Evolutionary conservation across 2,329 filamentous ascomycete genomes (phyloP).

Genomic region (Cephalotrichum gorgonifer): DNA sequence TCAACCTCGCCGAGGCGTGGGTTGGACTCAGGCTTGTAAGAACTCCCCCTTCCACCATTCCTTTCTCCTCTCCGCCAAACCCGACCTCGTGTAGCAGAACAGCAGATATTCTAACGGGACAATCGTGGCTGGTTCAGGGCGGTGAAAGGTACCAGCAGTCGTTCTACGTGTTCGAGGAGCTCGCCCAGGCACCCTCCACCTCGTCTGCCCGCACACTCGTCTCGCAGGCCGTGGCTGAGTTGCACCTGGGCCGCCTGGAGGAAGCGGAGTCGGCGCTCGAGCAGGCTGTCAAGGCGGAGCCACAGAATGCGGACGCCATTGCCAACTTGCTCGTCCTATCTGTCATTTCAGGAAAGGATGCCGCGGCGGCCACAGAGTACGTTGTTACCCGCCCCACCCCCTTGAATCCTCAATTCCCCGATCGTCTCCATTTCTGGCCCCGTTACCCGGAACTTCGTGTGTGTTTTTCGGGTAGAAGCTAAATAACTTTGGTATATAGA

Average conservation of each 20-base stretch:
- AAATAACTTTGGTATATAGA: constrained; percentile 23
- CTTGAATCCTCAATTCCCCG: neutral
- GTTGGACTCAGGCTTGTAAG: constrained; percentile 76
- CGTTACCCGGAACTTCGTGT: too few relatives aligned
- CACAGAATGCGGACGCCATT: constrained; percentile 61
- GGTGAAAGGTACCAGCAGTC: constrained; percentile 93
- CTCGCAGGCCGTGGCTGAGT: constrained; percentile 80
- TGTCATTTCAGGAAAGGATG: constrained; percentile 64
- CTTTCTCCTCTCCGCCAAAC: constrained; percentile 8
- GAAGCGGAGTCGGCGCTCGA: constrained; percentile 83
- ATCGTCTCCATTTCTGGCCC: too few relatives aligned
- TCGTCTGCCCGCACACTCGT: constrained; percentile 68
- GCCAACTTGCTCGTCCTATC: constrained; percentile 77
- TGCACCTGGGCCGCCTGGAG: constrained; percentile 79
- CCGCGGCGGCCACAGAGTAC: constrained; percentile 51
- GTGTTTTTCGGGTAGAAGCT: constrained; percentile 9
- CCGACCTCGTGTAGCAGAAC: neutral
- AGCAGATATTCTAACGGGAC: constrained; percentile 15
- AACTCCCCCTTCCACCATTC: neutral
- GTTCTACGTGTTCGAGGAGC: constrained; percentile 96
- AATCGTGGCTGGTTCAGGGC: too few relatives aligned
- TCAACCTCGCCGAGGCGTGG: constrained; percentile 95
- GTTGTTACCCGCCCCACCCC: constrained; percentile 15
- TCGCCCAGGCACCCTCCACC: constrained; percentile 77
- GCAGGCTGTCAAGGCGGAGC: constrained; percentile 66